Conservation (phyloP, 1,139 yeast species). For the Zhuliangozyma parablackwelliae region DNA sequence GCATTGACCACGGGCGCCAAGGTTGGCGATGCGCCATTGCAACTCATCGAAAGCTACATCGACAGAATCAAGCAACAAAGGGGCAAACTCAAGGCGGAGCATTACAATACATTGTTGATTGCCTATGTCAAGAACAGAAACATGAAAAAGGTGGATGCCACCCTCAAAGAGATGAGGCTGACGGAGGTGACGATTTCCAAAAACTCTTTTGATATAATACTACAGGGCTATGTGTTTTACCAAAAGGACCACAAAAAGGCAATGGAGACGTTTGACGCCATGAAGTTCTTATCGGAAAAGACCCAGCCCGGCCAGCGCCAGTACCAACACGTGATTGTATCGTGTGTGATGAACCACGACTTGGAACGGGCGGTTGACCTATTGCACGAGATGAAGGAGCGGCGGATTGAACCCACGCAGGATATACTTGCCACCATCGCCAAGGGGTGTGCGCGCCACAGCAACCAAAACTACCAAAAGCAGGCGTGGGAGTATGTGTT, state of each 20-base stretch:
- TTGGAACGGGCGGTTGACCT: conserved; percentile 74
- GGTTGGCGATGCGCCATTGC: conserved; percentile 20
- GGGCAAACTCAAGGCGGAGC: conserved; percentile 4
- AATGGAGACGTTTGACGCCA: conserved; percentile 69
- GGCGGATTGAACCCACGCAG: conserved; percentile 27
- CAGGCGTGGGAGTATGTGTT: conserved; percentile 78
- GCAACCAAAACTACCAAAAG: conserved; percentile 18
- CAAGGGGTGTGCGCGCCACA: conserved; percentile 57
- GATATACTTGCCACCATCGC: conserved; percentile 63
- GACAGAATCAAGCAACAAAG: conserved; percentile 12
- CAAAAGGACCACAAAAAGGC: conserved; percentile 57
- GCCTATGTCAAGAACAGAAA: conserved; percentile 36
- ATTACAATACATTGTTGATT: conserved; percentile 31
- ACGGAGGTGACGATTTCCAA: conserved; percentile 51
- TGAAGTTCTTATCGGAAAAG: conserved; percentile 69
- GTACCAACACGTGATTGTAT: conserved; percentile 66
- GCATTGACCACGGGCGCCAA: conserved; percentile 28
- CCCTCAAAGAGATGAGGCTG: conserved; percentile 46
- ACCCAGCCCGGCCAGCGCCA: conserved; percentile 65
- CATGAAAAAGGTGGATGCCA: conserved; percentile 28
- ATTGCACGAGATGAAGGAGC: conserved; percentile 60
- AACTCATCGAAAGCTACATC: conserved; percentile 22
- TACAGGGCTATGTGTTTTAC: conserved; percentile 62
- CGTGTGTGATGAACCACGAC: conserved; percentile 58
- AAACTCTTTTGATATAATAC: conserved; percentile 56